These are phyloP conservation scores for Suhomyces ambrosiae DNA, from an alignment of 1,139 yeast genomes.

Conservation along the genomic window DNA sequence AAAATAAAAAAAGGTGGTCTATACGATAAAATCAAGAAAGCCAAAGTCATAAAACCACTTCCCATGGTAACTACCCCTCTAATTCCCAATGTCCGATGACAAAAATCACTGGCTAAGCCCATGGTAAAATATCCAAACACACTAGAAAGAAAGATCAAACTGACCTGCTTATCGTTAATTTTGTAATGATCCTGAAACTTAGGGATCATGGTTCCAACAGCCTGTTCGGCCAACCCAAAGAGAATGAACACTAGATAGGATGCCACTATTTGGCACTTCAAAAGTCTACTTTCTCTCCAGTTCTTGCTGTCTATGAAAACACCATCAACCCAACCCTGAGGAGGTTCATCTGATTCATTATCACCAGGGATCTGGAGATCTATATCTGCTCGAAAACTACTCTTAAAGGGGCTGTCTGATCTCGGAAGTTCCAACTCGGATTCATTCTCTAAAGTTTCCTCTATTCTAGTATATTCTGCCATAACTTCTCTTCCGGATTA, in stretches of 20 bases:
- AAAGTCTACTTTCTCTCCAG: slow-evolving; percentile 39
- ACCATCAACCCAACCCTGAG: slow-evolving; percentile 7
- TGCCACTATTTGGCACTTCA: slow-evolving; percentile 44
- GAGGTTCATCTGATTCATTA: background rate
- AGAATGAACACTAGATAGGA: slow-evolving; percentile 42
- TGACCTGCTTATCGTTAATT: slow-evolving; percentile 44
- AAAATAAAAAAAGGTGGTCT: slow-evolving; percentile 43
- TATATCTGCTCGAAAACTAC: background rate
- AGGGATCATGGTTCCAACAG: slow-evolving; percentile 59
- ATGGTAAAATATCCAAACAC: slow-evolving; percentile 42
- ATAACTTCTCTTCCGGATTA: no score
- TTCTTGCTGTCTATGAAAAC: slow-evolving; percentile 39
- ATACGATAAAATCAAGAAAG: slow-evolving; percentile 29
- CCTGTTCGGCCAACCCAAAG: slow-evolving; percentile 60
- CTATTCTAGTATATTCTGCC: no score
- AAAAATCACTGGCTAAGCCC: slow-evolving; percentile 38
- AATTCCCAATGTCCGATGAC: slow-evolving; percentile 38
- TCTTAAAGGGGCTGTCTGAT: background rate
- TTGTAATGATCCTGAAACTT: slow-evolving; percentile 45
- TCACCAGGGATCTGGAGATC: background rate
- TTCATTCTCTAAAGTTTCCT: no score
- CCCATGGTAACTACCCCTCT: slow-evolving; percentile 43
- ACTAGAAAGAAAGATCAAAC: slow-evolving; percentile 37
- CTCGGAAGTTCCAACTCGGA: background rate
- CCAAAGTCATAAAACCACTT: slow-evolving; percentile 30